These are phyloP conservation scores for Tuctoria greenei DNA, from an alignment of 176 grass and related monocot species.

Conservation along the genomic window DNA sequence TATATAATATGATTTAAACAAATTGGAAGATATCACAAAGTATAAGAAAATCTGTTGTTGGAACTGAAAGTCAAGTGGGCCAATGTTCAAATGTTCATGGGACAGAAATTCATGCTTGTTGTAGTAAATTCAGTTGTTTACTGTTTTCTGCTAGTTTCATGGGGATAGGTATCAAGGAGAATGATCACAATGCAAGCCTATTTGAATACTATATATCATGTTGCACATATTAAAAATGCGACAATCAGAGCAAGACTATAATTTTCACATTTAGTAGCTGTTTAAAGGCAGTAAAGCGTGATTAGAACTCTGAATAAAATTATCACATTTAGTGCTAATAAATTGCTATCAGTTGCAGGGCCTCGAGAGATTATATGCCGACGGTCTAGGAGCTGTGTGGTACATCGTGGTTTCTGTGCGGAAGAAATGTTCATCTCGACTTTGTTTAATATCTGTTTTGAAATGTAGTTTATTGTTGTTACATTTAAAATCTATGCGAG, in stretches of 20 bases:
- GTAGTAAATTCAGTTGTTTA: neutral
- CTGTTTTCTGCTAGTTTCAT: constrained; percentile 8
- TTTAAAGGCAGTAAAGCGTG: neutral
- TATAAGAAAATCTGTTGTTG: neutral
- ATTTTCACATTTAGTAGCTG: neutral
- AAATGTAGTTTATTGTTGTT: neutral
- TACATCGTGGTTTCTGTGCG: neutral
- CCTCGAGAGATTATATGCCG: constrained; percentile 8
- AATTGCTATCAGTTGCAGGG: constrained; percentile 29
- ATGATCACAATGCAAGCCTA: neutral
- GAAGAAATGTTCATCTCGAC: constrained; percentile 2
- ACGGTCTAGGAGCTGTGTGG: neutral
- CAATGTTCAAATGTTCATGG: too few species aligned
- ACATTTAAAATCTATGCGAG: constrained; percentile 4
- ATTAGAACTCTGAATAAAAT: too few species aligned
- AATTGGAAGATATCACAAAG: neutral
- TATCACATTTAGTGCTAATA: neutral
- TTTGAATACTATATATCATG: neutral
- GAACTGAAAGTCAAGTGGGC: constrained; percentile 4
- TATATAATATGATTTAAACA: neutral
- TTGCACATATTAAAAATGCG: neutral
- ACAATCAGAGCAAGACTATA: neutral
- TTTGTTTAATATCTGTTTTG: constrained; percentile 23
- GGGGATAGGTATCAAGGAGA: constrained; percentile 6
- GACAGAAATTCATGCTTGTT: neutral